Base-by-base conservation (phyloP, 768 basidiomycete genomes). In the Lentinula guzmanii region DNA sequence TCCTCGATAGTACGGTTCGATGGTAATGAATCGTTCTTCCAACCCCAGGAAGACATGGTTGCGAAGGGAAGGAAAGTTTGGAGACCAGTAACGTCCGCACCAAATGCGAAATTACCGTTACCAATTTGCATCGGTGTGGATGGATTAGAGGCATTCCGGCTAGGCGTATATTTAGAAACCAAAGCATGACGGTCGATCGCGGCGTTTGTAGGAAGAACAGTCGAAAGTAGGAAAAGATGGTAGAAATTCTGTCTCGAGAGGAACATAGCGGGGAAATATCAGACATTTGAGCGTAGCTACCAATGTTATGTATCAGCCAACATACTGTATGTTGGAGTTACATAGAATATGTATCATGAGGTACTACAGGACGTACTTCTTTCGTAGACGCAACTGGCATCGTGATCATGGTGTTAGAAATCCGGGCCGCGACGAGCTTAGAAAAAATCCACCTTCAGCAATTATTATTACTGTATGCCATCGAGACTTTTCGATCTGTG, bases 41-140 rank as follows among this genome's bases (percentile, higher is more conserved):
- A 85, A 1, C 81, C 82, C 84, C 84, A 85, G 13, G 78, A 79
- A 8, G 83, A 81, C 74, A 86, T 76, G 63, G 75, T 84, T 9
- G 78, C 79, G 68, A 76, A 85, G 5, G 82, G 82, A 37, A 75
- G 74, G 70, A 85, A 78, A 0, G 83, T 85, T 68, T 86, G 84
- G 15, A 86, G 75, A 10, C 82, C 81, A 1, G 84, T 84, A 21
- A 84, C 70, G 68, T 85, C 84, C 7, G 80, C 79, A 21, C 82
- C 82, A 63, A 86, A 85, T 16, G 82, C 83, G 63, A 86, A 84
- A 68, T 84, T 81, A 15, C 84, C 83, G 68, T 85, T 86, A 13
- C 84, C 84, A 54, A 84, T 74, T 69, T 84, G 84, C 75, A 85
- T 78, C 5, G 83, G 83, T 11, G 82, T 84, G 37, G 70, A 71